A percentile compares a stretch with the other conserved stretches of the same genome.
These are phyloP conservation scores for Fusarium domesticum DNA, from an alignment of 2,329 filamentous ascomycete species.

Conservation along the genomic window DNA sequence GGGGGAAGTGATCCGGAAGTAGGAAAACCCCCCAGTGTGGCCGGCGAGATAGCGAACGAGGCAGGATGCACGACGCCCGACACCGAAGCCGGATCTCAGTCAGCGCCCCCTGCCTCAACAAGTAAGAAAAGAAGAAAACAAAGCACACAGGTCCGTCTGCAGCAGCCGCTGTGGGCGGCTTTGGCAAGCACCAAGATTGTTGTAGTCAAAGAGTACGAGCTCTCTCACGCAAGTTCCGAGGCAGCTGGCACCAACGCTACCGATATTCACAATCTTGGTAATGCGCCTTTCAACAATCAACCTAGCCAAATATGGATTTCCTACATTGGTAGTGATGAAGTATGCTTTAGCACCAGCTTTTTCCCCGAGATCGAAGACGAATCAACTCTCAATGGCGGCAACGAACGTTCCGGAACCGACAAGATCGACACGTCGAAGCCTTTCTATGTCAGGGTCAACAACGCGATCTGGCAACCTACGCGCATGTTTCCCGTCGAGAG, in stretches of 20 bases:
- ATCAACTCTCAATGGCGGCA: constrained; percentile 24
- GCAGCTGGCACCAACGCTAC: constrained; percentile 71
- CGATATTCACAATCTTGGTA: constrained; percentile 73
- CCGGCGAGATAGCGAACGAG: constrained; percentile 28
- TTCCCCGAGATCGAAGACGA: constrained; percentile 49
- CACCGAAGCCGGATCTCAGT: constrained; percentile 41
- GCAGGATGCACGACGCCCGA: constrained; percentile 52
- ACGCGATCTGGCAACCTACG: constrained; percentile 75
- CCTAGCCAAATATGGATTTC: constrained; percentile 77
- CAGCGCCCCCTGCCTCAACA: constrained; percentile 47
- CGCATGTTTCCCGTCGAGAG: constrained; percentile 57
- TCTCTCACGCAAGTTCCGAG: constrained; percentile 73
- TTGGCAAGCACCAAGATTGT: constrained; percentile 95
- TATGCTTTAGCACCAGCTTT: constrained; percentile 71
- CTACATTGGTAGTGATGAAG: constrained; percentile 73
- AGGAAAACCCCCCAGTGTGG: constrained; percentile 46
- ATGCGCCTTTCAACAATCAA: constrained; percentile 68
- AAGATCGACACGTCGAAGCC: constrained; percentile 68
- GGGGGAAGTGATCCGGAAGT: constrained; percentile 60
- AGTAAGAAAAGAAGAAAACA: constrained; percentile 86
- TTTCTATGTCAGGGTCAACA: constrained; percentile 76
- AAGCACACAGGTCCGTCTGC: constrained; percentile 83
- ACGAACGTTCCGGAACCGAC: constrained; percentile 36
- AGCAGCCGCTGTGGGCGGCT: constrained; percentile 91
- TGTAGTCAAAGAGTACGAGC: constrained; percentile 85